Percentiles rank a stretch among this genome's conserved stretches.
phyloP scores from a whole-genome alignment of 306 rosid species.

The Quercus agrifolia region DNA sequence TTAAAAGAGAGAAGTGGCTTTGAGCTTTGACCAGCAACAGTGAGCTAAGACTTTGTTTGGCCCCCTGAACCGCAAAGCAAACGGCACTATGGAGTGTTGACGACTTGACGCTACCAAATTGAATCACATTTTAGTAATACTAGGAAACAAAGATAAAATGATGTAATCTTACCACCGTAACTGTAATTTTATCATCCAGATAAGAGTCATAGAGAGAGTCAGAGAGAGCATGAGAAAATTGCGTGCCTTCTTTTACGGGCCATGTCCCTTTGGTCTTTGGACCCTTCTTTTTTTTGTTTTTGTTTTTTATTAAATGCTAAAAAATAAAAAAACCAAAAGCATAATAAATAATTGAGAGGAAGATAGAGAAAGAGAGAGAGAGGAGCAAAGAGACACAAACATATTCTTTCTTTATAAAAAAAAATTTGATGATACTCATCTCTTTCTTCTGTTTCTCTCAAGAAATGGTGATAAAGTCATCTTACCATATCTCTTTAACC shows the following conservation, averaged over 20 bases:
- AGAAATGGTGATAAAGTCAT: not conserved
- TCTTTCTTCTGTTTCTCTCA: not conserved
- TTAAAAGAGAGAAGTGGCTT: not conserved
- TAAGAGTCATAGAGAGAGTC: too few species aligned
- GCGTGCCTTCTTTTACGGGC: conserved; percentile 42
- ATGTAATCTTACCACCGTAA: not conserved
- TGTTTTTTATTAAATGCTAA: too few species aligned
- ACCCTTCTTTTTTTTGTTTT: not conserved
- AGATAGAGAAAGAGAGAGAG: not conserved
- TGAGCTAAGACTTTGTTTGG: not conserved
- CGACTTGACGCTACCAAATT: too few species aligned
- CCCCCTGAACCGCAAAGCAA: not conserved
- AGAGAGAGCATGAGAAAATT: not conserved
- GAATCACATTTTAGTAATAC: too few species aligned
- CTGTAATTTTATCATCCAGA: too few species aligned
- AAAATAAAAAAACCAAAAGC: too few species aligned
- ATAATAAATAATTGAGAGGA: not conserved
- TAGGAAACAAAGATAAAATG: not conserved
- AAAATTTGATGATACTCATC: not conserved
- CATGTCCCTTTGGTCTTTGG: conserved; percentile 29
- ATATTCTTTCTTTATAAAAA: not conserved
- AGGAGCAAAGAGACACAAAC: not conserved
- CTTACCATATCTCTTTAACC: not conserved
- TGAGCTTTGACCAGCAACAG: conserved; percentile 20
- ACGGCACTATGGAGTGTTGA: not conserved